Evolutionary conservation across 768 basidiomycete genomes (phyloP).

Genomic region (Leccinum boreale): DNA sequence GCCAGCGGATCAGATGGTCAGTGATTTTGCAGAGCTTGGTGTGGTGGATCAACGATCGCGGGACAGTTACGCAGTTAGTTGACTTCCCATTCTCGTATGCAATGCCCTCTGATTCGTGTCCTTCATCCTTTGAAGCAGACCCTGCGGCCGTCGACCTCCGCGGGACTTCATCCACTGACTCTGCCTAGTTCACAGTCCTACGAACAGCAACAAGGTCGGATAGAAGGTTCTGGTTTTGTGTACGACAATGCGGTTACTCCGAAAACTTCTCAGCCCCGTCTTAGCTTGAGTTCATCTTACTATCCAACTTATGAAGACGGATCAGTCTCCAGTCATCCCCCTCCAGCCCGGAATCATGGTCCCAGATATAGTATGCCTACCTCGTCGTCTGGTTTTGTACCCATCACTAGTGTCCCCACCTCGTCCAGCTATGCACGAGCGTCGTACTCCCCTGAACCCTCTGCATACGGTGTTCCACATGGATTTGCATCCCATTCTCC

Average conservation of each 20-base stretch:
- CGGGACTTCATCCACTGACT: conserved; percentile 33
- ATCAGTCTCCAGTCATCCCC: conserved; percentile 26
- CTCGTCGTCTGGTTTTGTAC: conserved; percentile 67
- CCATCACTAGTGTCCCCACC: conserved; percentile 39
- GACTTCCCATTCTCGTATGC: background rate
- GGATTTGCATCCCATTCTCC: conserved; percentile 40
- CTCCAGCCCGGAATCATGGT: conserved; percentile 40
- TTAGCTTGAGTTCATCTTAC: conserved; percentile 38
- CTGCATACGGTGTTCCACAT: conserved; percentile 32
- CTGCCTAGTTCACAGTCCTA: conserved; percentile 35
- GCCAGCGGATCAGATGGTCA: conserved; percentile 50
- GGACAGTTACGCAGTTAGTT: conserved; percentile 59
- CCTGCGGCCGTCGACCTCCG: conserved; percentile 36
- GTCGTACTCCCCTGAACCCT: conserved; percentile 33
- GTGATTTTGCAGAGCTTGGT: conserved; percentile 65
- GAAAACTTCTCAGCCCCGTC: conserved; percentile 33
- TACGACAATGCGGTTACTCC: conserved; percentile 42
- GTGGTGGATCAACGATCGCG: conserved; percentile 48
- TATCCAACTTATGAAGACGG: conserved; percentile 45
- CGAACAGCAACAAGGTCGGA: conserved; percentile 35
- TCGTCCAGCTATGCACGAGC: conserved; percentile 36
- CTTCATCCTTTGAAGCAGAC: conserved; percentile 34
- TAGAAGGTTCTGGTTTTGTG: conserved; percentile 29
- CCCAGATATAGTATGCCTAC: conserved; percentile 67
- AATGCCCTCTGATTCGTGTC: conserved; percentile 13